Evolutionary conservation across 495 filamentous ascomycete genomes (phyloP).

Genomic region (Clohesyomyces aquaticus): DNA sequence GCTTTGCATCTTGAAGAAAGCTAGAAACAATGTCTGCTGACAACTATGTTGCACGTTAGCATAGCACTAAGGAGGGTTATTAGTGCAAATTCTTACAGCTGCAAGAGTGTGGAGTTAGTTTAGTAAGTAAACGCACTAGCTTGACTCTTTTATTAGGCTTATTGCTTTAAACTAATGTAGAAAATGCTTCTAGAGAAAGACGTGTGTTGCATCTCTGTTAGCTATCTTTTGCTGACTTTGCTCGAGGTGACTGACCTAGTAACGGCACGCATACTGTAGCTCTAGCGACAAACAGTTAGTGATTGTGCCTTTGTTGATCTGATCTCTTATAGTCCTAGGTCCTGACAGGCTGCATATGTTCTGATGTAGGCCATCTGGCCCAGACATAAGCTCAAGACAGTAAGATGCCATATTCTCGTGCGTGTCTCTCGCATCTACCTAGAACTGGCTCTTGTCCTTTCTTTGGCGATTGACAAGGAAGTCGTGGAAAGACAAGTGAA

Average conservation of each 20-base stretch:
- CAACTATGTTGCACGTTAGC: neutral
- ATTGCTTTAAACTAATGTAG: constrained; percentile 54
- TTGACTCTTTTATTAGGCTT: constrained; percentile 41
- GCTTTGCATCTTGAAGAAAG: constrained; percentile 48
- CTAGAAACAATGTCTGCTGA: neutral
- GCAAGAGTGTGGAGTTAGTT: neutral
- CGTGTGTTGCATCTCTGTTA: constrained; percentile 38
- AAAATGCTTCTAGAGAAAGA: constrained; percentile 52
- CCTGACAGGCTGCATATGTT: constrained; percentile 49
- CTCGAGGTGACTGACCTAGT: constrained; percentile 54
- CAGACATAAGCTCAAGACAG: constrained; percentile 47
- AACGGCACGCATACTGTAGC: constrained; percentile 46
- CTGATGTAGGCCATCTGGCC: constrained; percentile 27
- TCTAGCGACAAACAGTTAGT: constrained; percentile 50
- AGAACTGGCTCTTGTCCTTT: constrained; percentile 41
- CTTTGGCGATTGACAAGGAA: constrained; percentile 52
- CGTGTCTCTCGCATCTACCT: constrained; percentile 47
- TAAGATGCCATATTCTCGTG: constrained; percentile 43
- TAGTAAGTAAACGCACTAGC: neutral
- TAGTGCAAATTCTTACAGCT: neutral
- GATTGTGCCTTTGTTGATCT: constrained; percentile 48
- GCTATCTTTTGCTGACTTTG: constrained; percentile 35
- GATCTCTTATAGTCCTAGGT: constrained; percentile 36
- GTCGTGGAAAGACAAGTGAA: constrained; percentile 58
- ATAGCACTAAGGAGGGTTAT: neutral